Percentiles rank a stretch among this genome's conserved stretches.
Conservation (phyloP, 2,329 filamentous ascomycete genomes). For the Harringtonia lauricola region DNA sequence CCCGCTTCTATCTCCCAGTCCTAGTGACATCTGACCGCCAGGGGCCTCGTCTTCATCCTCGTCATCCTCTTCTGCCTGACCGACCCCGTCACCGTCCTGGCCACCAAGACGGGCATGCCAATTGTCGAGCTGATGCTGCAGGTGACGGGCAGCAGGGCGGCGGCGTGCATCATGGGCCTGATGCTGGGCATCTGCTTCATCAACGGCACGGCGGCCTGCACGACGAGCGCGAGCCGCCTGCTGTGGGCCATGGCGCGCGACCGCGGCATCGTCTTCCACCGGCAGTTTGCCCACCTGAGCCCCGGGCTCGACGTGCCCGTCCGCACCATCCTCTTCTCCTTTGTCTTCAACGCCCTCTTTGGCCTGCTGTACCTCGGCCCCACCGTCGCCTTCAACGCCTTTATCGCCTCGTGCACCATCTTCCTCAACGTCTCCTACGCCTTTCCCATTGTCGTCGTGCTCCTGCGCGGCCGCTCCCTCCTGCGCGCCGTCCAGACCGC, state of each 20-base stretch:
- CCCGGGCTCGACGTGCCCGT: conserved; percentile 28
- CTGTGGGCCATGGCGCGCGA: conserved; percentile 35
- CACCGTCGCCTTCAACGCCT: conserved; percentile 39
- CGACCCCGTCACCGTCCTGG: conserved; percentile 9
- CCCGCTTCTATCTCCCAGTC: not conserved
- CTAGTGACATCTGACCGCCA: conserved; percentile 4
- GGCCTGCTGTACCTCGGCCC: conserved; percentile 37
- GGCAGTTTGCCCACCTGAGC: conserved; percentile 25
- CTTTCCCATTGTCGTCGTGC: conserved; percentile 36
- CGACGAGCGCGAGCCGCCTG: conserved; percentile 23
- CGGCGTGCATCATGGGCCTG: conserved; percentile 25
- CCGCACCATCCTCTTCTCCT: conserved; percentile 5
- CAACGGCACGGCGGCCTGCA: conserved; percentile 19
- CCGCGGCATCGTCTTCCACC: conserved; percentile 27
- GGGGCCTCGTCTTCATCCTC: conserved; percentile 4
- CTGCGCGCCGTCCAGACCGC: conserved; percentile 9
- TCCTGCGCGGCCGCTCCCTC: conserved; percentile 36
- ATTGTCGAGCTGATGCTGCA: conserved; percentile 29
- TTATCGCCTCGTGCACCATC: conserved; percentile 44
- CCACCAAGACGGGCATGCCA: conserved; percentile 28
- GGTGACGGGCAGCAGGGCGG: conserved; percentile 27
- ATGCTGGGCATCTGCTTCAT: conserved; percentile 35
- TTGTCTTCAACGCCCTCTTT: conserved; percentile 6
- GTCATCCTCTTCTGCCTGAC: conserved; percentile 9
- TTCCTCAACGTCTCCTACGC: conserved; percentile 41